Evolutionary conservation across 257 asterid genomes (phyloP), one percentile per base, ranked within the genome.

Genomic region (Eustoma russellianum): DNA sequence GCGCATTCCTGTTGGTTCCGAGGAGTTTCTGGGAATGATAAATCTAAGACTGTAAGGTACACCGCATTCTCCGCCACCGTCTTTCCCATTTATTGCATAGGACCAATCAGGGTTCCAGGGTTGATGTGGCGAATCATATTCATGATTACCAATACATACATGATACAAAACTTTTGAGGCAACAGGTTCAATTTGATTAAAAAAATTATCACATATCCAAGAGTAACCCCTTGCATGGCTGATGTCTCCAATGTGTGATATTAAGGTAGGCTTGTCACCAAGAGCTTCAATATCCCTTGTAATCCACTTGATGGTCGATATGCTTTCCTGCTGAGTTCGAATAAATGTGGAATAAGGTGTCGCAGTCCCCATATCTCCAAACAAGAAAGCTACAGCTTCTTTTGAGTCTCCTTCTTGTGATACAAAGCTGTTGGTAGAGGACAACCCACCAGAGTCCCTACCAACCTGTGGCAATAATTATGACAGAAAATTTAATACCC

Each of bases 51-150:
- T 81, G 52, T 90, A 90, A 9, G 96, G 96, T 14, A 90, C 94
- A 55, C 98, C 96, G 62, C 95, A 86, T 59, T 90, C 98, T 19
- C 98, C 96, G 11, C 96, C 98, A 35, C 96, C 98, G 9, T 90
- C 98, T 62, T 50, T 82, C 41, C 80, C 78, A 50, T 83, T 86
- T 41, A 79, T 66, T 0, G 60, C 33, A 30, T 54, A 54, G 28
- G 96, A 56, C 96, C 98, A 90, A 13, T 83, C 94, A 9, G 98
- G 96, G 55, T 55, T 86, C 98, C 98, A 90, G 11, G 95, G 96
- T 73, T 90, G 96, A 16, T 60, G 63, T 0, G 83, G 96, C 95
- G 95, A 90, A 55, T 90, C 88, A 41, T 90, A 90, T 61, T 90
- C 98, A 8, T 90, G 96, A 69, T 90, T 90, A 38, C 98, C 98